These are phyloP conservation scores for Rhizophagus clarus DNA, from an alignment of 192 early-diverging fungal genomes.

Conservation along the genomic window DNA sequence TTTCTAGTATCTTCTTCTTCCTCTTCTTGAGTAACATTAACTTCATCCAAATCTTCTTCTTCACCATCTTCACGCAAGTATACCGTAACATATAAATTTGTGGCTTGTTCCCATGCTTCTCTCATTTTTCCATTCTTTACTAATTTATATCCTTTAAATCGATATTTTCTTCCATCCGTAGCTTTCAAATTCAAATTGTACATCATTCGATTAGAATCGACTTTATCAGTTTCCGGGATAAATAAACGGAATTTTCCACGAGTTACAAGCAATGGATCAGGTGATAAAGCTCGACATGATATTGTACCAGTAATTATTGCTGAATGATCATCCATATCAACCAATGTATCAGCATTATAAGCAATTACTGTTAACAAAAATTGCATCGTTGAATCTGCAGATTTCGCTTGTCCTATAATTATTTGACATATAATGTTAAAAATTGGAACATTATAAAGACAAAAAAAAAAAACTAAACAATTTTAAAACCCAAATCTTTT, in stretches of 20 bases:
- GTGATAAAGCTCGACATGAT: constrained; percentile 49
- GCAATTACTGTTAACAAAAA: constrained; percentile 39
- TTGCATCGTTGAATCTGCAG: constrained; percentile 43
- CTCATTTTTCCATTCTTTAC: constrained; percentile 35
- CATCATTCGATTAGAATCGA: constrained; percentile 39
- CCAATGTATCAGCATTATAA: constrained; percentile 36
- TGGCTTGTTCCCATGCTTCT: constrained; percentile 44
- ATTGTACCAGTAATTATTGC: constrained; percentile 45
- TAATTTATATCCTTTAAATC: constrained; percentile 45
- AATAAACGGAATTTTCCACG: constrained; percentile 45
- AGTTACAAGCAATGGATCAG: constrained; percentile 47
- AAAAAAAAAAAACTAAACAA: background rate
- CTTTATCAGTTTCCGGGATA: constrained; percentile 34
- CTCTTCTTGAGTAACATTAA: constrained; percentile 35
- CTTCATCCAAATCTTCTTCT: constrained; percentile 10
- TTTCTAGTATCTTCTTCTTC: constrained; percentile 35
- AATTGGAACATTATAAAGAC: background rate
- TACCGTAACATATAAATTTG: constrained; percentile 41
- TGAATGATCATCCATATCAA: constrained; percentile 35
- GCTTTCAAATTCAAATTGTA: constrained; percentile 41
- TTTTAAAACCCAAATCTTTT: background rate
- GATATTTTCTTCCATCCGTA: constrained; percentile 42
- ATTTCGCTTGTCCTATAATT: constrained; percentile 38
- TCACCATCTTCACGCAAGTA: constrained; percentile 23
- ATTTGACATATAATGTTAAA: no score